phyloP scores from a whole-genome alignment of 306 rosid species.

The Pueraria montana region DNA sequence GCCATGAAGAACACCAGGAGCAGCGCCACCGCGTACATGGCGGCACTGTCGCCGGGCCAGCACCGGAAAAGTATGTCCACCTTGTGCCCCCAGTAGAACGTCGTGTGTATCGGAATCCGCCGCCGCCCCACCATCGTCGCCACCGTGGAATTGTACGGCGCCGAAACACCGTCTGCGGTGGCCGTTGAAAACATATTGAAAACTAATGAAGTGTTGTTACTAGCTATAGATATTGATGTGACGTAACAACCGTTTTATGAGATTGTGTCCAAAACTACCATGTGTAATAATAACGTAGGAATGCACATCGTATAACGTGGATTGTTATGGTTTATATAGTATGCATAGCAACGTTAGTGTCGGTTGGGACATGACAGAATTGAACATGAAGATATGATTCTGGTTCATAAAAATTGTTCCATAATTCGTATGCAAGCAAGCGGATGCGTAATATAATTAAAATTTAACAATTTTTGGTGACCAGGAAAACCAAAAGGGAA shows the following conservation, averaged over 20 bases:
- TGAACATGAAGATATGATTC: conserved; percentile 45
- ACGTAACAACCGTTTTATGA: neutral
- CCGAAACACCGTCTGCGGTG: conserved; percentile 9
- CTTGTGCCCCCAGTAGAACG: conserved; percentile 71
- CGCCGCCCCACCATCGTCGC: conserved; percentile 49
- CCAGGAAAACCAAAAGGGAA: conserved; percentile 40
- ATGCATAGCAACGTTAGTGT: conserved; percentile 18
- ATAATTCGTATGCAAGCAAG: conserved; percentile 49
- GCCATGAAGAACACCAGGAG: conserved; percentile 67
- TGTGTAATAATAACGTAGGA: conserved; percentile 18
- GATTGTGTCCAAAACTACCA: neutral
- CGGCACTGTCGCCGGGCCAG: conserved; percentile 70
- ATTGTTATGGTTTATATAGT: neutral
- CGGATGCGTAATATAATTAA: neutral
- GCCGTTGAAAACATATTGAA: conserved; percentile 32
- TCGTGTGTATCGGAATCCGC: conserved; percentile 56
- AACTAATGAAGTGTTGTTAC: neutral
- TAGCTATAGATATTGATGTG: neutral
- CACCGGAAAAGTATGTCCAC: conserved; percentile 65
- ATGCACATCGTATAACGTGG: neutral
- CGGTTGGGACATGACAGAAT: conserved; percentile 39
- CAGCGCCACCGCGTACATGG: conserved; percentile 75
- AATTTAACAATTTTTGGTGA: conserved; percentile 24
- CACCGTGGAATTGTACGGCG: conserved; percentile 55
- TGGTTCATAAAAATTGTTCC: conserved; percentile 46